Conservation (phyloP, 2,329 filamentous ascomycete genomes). For the Pseudogymnoascus sp. region DNA sequence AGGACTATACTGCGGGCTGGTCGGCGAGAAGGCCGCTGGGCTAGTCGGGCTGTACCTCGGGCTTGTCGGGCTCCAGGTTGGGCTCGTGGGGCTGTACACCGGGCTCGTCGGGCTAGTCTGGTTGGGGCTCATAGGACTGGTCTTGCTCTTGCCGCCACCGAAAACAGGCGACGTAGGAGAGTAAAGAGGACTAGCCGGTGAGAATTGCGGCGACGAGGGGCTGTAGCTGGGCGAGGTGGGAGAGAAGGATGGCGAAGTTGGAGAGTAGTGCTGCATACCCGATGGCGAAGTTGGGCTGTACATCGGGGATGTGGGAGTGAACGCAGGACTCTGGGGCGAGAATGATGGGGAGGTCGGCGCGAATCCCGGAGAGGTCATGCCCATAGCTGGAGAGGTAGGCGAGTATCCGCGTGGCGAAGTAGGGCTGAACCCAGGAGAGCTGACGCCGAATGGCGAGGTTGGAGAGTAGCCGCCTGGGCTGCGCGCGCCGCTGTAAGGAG, state of each 20-base stretch:
- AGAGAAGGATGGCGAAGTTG: slow-evolving; percentile 26
- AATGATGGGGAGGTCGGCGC: slow-evolving; percentile 65
- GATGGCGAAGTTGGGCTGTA: slow-evolving; percentile 23
- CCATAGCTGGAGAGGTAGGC: slow-evolving; percentile 22
- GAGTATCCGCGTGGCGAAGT: slow-evolving; percentile 72
- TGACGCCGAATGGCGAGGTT: slow-evolving; percentile 37
- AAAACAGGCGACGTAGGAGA: slow-evolving; percentile 24
- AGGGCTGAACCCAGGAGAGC: slow-evolving; percentile 25
- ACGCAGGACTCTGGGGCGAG: slow-evolving; percentile 53
- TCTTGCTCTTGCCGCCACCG: slow-evolving; percentile 12
- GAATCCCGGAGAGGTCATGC: slow-evolving; percentile 65
- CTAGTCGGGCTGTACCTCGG: slow-evolving; percentile 29
- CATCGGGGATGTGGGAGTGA: slow-evolving; percentile 24
- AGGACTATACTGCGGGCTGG: slow-evolving; percentile 73
- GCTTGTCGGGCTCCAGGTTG: slow-evolving; percentile 22
- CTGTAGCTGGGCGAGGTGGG: slow-evolving; percentile 42
- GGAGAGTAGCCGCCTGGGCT: slow-evolving; percentile 51
- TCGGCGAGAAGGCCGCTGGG: slow-evolving; percentile 36
- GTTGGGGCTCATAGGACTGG: slow-evolving; percentile 11
- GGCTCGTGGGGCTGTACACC: slow-evolving; percentile 19
- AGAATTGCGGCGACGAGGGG: slow-evolving; percentile 26
- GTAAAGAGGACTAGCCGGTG: slow-evolving; percentile 21
- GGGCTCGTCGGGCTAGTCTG: slow-evolving; percentile 21
- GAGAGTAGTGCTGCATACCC: slow-evolving; percentile 18
- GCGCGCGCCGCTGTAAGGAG: slow-evolving; percentile 54